These are phyloP conservation scores for Wickerhamomyces tratensis DNA, from an alignment of 805 yeast species.

Conservation along the genomic window DNA sequence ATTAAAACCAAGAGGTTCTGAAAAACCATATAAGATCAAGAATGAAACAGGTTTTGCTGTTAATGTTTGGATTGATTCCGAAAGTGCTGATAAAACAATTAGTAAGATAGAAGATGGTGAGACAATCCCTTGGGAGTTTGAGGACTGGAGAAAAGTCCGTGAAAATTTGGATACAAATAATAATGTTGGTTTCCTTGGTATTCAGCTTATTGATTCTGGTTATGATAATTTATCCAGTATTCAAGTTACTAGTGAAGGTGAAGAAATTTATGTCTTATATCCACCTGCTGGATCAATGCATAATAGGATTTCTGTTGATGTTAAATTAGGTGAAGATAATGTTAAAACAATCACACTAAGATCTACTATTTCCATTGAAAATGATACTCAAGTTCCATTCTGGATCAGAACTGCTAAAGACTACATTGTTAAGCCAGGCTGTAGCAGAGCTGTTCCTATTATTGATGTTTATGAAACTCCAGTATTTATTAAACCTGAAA, in stretches of 20 bases:
- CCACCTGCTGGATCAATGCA: slow-evolving; percentile 61
- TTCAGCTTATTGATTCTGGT: slow-evolving; percentile 45
- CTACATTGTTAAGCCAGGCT: slow-evolving; percentile 43
- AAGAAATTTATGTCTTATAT: slow-evolving; percentile 54
- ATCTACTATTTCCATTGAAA: slow-evolving; percentile 64
- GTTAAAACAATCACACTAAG: slow-evolving; percentile 71
- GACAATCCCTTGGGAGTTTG: slow-evolving; percentile 77
- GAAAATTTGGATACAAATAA: slow-evolving; percentile 66
- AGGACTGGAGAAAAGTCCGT: slow-evolving; percentile 84
- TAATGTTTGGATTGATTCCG: slow-evolving; percentile 70
- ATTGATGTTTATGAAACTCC: slow-evolving; percentile 49
- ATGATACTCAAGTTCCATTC: slow-evolving; percentile 47
- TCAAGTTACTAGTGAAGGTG: slow-evolving; percentile 76
- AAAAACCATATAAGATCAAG: slow-evolving; percentile 68
- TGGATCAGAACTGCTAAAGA: slow-evolving; percentile 24
- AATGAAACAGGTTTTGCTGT: slow-evolving; percentile 82
- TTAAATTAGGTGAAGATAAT: slow-evolving; percentile 60
- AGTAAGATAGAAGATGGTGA: slow-evolving; percentile 37
- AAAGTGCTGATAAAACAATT: slow-evolving; percentile 15
- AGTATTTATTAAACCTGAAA: slow-evolving; percentile 54
- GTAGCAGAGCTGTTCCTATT: slow-evolving; percentile 63
- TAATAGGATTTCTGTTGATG: slow-evolving; percentile 64
- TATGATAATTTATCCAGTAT: slow-evolving; percentile 48
- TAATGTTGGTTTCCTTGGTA: slow-evolving; percentile 50
- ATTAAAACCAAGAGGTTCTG: slow-evolving; percentile 61